Evolutionary conservation across 495 filamentous ascomycete genomes (phyloP), one percentile per base, ranked within the genome.

Genomic region (Penicillium roqueforti): DNA sequence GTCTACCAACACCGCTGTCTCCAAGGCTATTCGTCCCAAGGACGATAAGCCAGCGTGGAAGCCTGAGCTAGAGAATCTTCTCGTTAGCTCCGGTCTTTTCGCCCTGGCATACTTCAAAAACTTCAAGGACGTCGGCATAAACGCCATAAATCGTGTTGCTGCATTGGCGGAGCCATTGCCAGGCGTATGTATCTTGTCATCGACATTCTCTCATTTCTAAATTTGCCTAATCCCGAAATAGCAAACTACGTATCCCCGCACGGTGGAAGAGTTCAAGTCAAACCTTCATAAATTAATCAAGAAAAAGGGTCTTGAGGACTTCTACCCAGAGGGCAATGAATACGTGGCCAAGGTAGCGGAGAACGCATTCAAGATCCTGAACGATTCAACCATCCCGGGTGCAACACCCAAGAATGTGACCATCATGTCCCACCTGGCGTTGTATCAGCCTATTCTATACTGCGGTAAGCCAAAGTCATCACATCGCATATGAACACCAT

Each of bases 21-120:
- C 37, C 5, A 37, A 48, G 46, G 31, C 46, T 16, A 48, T 48
- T 18, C 13, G 26, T 13, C 46, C 46, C 5, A 37, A 25, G 13
- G 46, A 37, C 11, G 26, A 48, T 6, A 16, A 25, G 11, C 46
- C 46, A 10, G 31, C 37, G 10, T 48, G 46, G 46, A 48, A 48
- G 20, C 46, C 46, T 9, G 46, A 48, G 14, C 19, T 48, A 13
- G 46, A 48, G 31, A 48, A 48, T 37, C 16, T 34, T 23, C 46
- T 48, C 26, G 46, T 48, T 1, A 48, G 46, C 46, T 25, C 46
- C 9, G 46, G 46, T 36, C 46, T 37, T 0, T 37, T 48, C 38
- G 46, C 46, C 3, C 14, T 48, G 29, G 19, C 46, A 0, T 48
- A 37, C 18, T 48, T 48, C 32, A 26, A 19, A 6, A 48, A 37